A percentile compares a stretch with the other conserved stretches of the same genome.
phyloP scores from a whole-genome alignment of 2,329 filamentous ascomycete species.

The Helminthosporium solani region DNA sequence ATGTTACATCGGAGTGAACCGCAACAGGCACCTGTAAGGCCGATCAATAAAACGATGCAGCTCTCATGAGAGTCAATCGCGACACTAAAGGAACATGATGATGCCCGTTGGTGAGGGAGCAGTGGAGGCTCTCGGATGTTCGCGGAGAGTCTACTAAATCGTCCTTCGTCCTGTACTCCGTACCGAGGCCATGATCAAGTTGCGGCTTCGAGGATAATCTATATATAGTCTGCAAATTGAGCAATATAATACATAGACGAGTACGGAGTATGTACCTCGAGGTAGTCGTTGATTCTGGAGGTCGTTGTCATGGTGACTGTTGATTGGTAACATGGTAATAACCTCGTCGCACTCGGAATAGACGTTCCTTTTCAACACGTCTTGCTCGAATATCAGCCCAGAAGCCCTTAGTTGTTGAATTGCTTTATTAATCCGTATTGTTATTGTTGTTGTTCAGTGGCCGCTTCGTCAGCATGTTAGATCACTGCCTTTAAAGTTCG shows the following conservation, averaged over 20 bases:
- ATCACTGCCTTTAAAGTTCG: too few relatives aligned
- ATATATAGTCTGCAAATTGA: too few relatives aligned
- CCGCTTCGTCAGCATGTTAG: too few relatives aligned
- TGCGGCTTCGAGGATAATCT: too few relatives aligned
- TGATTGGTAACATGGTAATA: background rate
- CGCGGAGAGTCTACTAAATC: too few relatives aligned
- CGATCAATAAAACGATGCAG: conserved; percentile 34
- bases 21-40: conserved; percentile 22
- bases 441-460: too few relatives aligned
- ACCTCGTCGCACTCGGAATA: background rate
- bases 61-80: conserved; percentile 1
- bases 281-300: background rate
- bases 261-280: too few relatives aligned
- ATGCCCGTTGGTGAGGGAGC: background rate
- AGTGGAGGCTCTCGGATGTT: too few relatives aligned
- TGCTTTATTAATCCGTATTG: too few relatives aligned
- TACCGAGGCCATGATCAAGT: too few relatives aligned
- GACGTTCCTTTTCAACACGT: background rate
- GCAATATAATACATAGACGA: too few relatives aligned
- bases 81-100: background rate
- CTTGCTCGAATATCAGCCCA: background rate
- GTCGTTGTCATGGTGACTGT: background rate
- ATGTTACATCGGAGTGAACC: conserved; percentile 31
- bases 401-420: background rate
- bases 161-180: too few relatives aligned